A percentile compares a stretch with the other conserved stretches of the same genome.
Conservation (phyloP, 345 rosid genomes). For the Salix purpurea region DNA sequence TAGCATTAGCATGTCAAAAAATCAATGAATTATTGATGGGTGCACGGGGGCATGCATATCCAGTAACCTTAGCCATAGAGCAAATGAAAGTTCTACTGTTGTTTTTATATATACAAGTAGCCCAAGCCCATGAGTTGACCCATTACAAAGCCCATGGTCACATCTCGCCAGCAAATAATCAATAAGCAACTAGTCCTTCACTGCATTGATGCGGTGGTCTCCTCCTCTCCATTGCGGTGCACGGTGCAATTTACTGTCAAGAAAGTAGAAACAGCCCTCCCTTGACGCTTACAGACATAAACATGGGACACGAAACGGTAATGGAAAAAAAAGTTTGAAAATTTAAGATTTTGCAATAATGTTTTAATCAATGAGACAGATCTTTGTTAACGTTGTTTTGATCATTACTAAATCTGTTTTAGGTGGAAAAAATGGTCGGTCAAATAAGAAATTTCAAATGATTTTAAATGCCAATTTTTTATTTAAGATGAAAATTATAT, state of each 20-base stretch:
- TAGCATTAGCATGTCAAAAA: too few species aligned
- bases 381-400: not conserved
- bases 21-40: too few species aligned
- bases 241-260: not conserved
- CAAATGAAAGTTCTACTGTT: not conserved
- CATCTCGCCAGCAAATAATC: not conserved
- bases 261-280: too few species aligned
- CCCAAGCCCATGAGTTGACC: not conserved
- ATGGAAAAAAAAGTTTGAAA: not conserved
- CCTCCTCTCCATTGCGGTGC: not conserved
- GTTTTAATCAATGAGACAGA: not conserved
- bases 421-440: not conserved
- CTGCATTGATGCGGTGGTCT: not conserved
- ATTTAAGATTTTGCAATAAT: not conserved
- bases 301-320: not conserved
- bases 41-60: not conserved
- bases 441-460: not conserved
- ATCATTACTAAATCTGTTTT: not conserved
- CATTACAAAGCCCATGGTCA: not conserved
- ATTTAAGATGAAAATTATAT: too few species aligned
- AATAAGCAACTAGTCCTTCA: not conserved
- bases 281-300: not conserved
- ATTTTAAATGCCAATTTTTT: too few species aligned
- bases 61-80: not conserved
- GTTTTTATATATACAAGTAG: not conserved